Percentiles rank a stretch among this genome's conserved stretches.
These are phyloP conservation scores for Thinopyrum elongatum DNA, from an alignment of 176 grass and related monocot species.

Conservation along the genomic window DNA sequence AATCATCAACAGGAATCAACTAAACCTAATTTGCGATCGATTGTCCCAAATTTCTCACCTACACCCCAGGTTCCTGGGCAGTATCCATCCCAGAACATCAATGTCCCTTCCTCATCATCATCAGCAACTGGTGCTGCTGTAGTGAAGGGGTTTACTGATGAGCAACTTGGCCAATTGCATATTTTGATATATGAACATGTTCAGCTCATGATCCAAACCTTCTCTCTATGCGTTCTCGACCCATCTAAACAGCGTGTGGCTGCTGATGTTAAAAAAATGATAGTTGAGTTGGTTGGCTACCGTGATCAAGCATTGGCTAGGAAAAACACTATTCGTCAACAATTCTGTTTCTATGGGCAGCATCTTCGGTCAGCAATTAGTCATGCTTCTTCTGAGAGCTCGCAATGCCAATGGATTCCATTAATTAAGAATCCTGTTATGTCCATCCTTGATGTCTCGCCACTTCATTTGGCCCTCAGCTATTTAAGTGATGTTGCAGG, in stretches of 20 bases:
- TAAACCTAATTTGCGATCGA: slow-evolving; percentile 50
- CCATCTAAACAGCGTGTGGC: slow-evolving; percentile 63
- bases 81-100: slow-evolving; percentile 37
- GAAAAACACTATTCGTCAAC: slow-evolving; percentile 44
- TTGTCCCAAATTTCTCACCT: slow-evolving; percentile 53
- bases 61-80: slow-evolving; percentile 25
- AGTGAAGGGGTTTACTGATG: slow-evolving; percentile 62
- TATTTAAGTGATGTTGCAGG: slow-evolving; percentile 74
- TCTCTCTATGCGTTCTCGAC: slow-evolving; percentile 85
- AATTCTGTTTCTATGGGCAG: slow-evolving; percentile 43
- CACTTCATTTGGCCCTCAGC: slow-evolving; percentile 52
- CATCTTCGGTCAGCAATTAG: slow-evolving; percentile 48
- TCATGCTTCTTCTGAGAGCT: slow-evolving; percentile 36
- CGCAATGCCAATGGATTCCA: slow-evolving; percentile 51
- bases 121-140: slow-evolving; percentile 39
- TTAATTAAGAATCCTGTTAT: slow-evolving; percentile 60
- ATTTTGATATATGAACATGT: slow-evolving; percentile 85
- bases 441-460: slow-evolving; percentile 82
- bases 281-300: slow-evolving; percentile 67
- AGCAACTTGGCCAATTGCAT: slow-evolving; percentile 78
- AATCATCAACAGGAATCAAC: slow-evolving; percentile 25
- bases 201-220: slow-evolving; percentile 88
- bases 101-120: slow-evolving; percentile 24
- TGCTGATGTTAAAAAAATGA: slow-evolving; percentile 66
- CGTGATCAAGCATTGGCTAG: slow-evolving; percentile 69